Base-by-base conservation (phyloP, 2,329 filamentous ascomycete species). In the Ophiostoma pallidulum region DNA sequence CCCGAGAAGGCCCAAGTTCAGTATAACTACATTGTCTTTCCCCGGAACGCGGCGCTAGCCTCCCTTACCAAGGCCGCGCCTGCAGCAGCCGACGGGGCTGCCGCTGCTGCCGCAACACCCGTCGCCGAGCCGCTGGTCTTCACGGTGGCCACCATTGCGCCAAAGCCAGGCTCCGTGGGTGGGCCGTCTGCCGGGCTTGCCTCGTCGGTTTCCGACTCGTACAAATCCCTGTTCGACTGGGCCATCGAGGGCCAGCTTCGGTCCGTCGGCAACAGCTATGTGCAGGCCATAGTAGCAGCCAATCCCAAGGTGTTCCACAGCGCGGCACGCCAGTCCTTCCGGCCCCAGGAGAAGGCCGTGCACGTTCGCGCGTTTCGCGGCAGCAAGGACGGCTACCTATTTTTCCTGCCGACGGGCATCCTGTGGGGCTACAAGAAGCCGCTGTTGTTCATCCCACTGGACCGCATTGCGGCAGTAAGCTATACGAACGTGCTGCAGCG, bases 361-460 rank as follows among this genome's bases (percentile, higher is more conserved):
- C 78, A 83, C 54, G 74, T 84, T 38, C 78, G 75, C 56, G 80
- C 74, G 2, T 83, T 82, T 62, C 70, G 80, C 38, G 81, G 81
- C 18, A 80, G 74, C 49, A 85, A 84, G 60, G 81, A 85, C 50
- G 81, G 80, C 0, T 83, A 74, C 54, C 66, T 84, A 1, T 84
- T 83, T 58, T 83, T 84, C 58, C 64, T 85, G 14, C 73, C 78
- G 28, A 78, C 70, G 22, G 81, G 81, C 13, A 83, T 85, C 46
- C 60, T 85, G 8, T 85, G 80, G 78, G 80, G 72, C 0, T 85
- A 81, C 67, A 84, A 83, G 63, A 85, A 84, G 62, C 81, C 81
- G 0, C 60, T 84, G 2, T 64, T 82, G 19, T 84, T 83, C 55
- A 67, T 84, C 5, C 77, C 79, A 4, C 69, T 82, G 16, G 72